Base-by-base conservation (phyloP, 164 flowering plant species). In the Berberis vulgaris region DNA sequence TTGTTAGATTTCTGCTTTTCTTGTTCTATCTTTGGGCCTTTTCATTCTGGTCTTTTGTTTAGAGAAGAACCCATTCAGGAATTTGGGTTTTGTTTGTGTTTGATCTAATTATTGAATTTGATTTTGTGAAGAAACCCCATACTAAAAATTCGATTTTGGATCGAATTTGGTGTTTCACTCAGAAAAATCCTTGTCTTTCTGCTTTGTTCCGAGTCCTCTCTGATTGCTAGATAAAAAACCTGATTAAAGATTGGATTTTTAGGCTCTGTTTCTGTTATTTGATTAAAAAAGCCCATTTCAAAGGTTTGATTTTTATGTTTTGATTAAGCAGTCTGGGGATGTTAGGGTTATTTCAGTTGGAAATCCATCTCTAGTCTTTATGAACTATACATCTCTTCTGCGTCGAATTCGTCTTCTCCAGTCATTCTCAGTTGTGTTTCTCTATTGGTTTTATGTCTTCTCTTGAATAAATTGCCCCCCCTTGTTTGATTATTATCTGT, bases 341-440 rank as follows among this genome's bases (percentile, higher is more conserved):
- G 43, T 43, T 66, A 65, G 9, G 26, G 44, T 49, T 45, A 40
- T 42, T 55, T 62, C 63, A 45, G 6, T 60, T 50, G 56, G 54
- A 67, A 60, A 26, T 38, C n/a, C n/a, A 52, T 52, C 44, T 54
- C 71, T 60, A 59, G 49, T 61, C 3, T 65, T 3, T 70, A 80
- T 84, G 86, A 71, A 52, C 65, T 66, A 56, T 63, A 52, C 54
- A 6, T 66, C 65, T 39, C 74, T 70, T 5, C 57, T 79, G 43
- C 76, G 78, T 60, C 77, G 77, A 40, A 57, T 78, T 68, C 78
- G 72, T 57, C 71, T 83, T 59, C 73, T 76, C 55, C 87, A 81
- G 49, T 88, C 95, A 3, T 84, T 86, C 66, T 88, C 95, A 2
- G 84, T 86, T 52, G 84, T 80, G 5, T 82, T 88, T 57, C 80